Base-by-base conservation (phyloP, 2,329 filamentous ascomycete genomes). In the Paecilomyces sp. region DNA sequence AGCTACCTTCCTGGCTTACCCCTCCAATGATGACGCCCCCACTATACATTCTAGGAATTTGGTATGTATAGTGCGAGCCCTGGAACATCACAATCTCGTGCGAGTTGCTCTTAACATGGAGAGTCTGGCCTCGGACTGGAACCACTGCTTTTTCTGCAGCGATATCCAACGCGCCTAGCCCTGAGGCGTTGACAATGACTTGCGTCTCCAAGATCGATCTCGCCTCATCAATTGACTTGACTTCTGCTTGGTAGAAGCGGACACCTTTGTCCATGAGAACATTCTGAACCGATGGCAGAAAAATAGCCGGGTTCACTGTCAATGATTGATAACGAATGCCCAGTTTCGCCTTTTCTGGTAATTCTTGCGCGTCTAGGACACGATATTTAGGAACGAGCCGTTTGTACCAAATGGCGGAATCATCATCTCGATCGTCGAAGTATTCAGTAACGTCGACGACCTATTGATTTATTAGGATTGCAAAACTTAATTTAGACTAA, bases 31-130 rank as follows among this genome's bases (percentile, higher is more conserved):
- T 64, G 1, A 59, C 64, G 30, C 65, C 64, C 1, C 60, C 59
- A 13, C 61, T 60, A 36, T 59, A 60, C 63, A 65, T 63, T 28
- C 66, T 60, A 4, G 65, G 65, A 50, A 68, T 64, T 4, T 63
- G 59, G 59, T 68, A 68, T 4, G 66, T 62, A 55, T 67, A 68
- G 6, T 67, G 59, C 7, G 64, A 62, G 8, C 66, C 65, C 52
- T 64, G 64, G n/a, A 50, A 47, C 61, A 67, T 66, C 52, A 54
- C 52, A 15, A 68, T 63, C 65, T 41, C 34, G 13, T 41, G 34
- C n/a, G 34, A 13, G 4, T 41, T 41, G 4, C 34, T 41, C 11
- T 41, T 41, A 11, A 41, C 34, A 13, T 15, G 11, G 34, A 41
- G 34, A 3, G 34, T 41, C 34, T 41, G 34, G 8, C 34, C 34